These are phyloP conservation scores for Apostasia ramifera DNA, from an alignment of 106 monocot genomes.

Conservation along the genomic window DNA sequence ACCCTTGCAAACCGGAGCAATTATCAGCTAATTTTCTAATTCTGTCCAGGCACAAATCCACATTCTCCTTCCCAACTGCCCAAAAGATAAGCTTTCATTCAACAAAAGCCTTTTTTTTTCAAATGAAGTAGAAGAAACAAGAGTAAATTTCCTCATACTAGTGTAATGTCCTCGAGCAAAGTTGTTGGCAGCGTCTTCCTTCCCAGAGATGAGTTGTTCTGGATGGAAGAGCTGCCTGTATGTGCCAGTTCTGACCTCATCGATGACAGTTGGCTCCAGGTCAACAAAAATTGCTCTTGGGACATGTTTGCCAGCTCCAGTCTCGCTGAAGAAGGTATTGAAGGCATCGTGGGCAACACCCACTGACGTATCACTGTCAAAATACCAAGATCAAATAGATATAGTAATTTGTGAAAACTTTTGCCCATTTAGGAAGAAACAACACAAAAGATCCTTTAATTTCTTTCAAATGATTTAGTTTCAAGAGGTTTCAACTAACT, in stretches of 20 bases:
- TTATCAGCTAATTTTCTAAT: constrained; percentile 28
- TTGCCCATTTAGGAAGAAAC: too few species aligned
- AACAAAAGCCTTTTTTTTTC: not conserved
- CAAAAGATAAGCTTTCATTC: not conserved
- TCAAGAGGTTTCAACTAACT: too few species aligned
- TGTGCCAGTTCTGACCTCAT: constrained; percentile 23
- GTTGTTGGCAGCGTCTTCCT: constrained; percentile 33
- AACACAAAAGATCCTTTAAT: too few species aligned
- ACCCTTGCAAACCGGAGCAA: constrained; percentile 29
- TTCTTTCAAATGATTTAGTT: too few species aligned
- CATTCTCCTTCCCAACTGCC: constrained; percentile 29
- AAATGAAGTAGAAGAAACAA: not conserved
- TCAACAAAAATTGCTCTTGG: constrained; percentile 29
- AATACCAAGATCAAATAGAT: not conserved
- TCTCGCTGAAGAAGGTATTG: constrained; percentile 38
- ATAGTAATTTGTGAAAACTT: too few species aligned
- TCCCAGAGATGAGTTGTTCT: constrained; percentile 28
- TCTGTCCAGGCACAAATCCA: constrained; percentile 22
- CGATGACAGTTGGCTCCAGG: constrained; percentile 33
- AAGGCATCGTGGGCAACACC: constrained; percentile 20
- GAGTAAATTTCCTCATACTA: not conserved
- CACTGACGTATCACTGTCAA: constrained; percentile 17
- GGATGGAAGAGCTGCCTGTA: constrained; percentile 31
- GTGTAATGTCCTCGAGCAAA: constrained; percentile 31
- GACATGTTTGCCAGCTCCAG: constrained; percentile 27